phyloP scores from a whole-genome alignment of 2,329 filamentous ascomycete species.

The Monilinia fructicola region DNA sequence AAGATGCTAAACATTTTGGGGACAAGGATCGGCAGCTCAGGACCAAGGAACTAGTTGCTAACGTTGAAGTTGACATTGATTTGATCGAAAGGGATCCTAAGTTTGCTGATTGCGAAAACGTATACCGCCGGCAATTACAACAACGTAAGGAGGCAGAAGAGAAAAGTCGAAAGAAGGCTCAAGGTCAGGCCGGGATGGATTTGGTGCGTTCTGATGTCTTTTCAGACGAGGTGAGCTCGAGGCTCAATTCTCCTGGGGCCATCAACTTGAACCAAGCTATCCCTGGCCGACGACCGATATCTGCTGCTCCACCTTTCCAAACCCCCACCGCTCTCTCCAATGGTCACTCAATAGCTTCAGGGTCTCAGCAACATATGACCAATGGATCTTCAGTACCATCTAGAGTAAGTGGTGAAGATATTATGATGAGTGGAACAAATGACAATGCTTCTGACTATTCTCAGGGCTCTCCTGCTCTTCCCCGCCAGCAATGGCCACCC shows the following conservation, averaged over 20 bases:
- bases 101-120: constrained; percentile 75
- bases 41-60: constrained; percentile 86
- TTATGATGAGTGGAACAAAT: constrained; percentile 60
- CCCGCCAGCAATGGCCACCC: constrained; percentile 43
- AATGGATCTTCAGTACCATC: constrained; percentile 58
- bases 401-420: constrained; percentile 49
- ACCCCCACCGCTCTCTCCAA: constrained; percentile 59
- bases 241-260: constrained; percentile 54
- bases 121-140: constrained; percentile 72
- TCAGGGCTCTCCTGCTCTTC: constrained; percentile 49
- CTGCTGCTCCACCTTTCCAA: constrained; percentile 43
- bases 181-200: constrained; percentile 27
- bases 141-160: constrained; percentile 60
- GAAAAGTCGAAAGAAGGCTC: constrained; percentile 50
- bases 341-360: constrained; percentile 47
- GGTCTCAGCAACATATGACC: constrained; percentile 46
- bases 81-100: constrained; percentile 68
- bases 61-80: constrained; percentile 90
- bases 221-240: constrained; percentile 40
- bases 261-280: constrained; percentile 65
- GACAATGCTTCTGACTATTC: constrained; percentile 43
- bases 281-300: constrained; percentile 47
- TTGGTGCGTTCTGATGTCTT: constrained; percentile 51
- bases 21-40: constrained; percentile 81
- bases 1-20: constrained; percentile 79